Evolutionary conservation across 306 rosid genomes (phyloP), one percentile per base, ranked within the genome.

Genomic region (Fragaria iinumae): DNA sequence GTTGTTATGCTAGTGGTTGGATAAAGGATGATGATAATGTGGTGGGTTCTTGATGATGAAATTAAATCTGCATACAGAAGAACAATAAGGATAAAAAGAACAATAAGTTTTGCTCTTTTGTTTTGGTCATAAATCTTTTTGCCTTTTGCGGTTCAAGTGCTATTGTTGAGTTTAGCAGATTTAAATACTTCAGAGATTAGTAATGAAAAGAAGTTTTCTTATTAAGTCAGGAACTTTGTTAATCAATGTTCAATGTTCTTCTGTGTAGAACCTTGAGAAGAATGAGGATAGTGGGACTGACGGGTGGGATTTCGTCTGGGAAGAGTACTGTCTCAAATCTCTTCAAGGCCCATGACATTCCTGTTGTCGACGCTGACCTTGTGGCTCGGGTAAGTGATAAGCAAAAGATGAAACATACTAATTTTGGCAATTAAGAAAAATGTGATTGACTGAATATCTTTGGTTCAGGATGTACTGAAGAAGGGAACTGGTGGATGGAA

Each of bases 261-360:
- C 60, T 27, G 23, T 12, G 50, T 16, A 72, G 76, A 38, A 11
- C 48, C 11, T 20, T 36, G 23, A 36, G 18, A 67, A 56, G 71
- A 44, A 90, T 92, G 98, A 89, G 97, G 83, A 86, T 92, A 0
- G 86, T 90, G 71, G 97, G 98, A 27, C 83, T 92, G 32, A 92
- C 93, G 0, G 96, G 96, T 44, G 97, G 98, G 82, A 92, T 92
- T 52, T 79, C 96, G 0, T 90, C 94, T 1, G 96, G 97, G 65
- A 95, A 95, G 85, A 95, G 97, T 84, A 90, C 96, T 0, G 93
- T 89, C 45, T 92, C 97, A 56, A 83, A 86, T 84, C 92, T 88
- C 25, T 95, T 95, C 92, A 90, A 86, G 80, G 77, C 91, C 57
- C 78, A 89, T 6, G 88, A 75, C 67, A 55, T 92, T 74, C 92